Conservation (phyloP, 2,329 filamentous ascomycete genomes). For the Paecilomyces niveus region DNA sequence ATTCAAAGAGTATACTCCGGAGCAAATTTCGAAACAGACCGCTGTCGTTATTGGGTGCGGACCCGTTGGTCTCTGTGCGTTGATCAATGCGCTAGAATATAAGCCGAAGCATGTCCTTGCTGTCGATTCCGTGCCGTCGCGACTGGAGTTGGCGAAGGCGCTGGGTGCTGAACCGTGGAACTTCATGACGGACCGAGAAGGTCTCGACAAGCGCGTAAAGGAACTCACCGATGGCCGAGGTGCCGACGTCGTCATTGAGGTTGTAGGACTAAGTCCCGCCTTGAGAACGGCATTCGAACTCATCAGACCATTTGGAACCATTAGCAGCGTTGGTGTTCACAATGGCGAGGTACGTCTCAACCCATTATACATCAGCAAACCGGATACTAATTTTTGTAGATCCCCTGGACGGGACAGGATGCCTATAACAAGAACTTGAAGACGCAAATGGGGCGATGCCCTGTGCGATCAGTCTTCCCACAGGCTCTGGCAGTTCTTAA, state of each 20-base stretch:
- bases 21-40: slow-evolving; percentile 58
- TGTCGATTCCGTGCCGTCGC: slow-evolving; percentile 67
- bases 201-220: slow-evolving; percentile 61
- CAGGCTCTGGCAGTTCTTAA: slow-evolving; percentile 59
- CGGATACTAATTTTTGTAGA: slow-evolving; percentile 36
- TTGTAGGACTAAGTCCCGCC: slow-evolving; percentile 64
- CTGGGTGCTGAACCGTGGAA: slow-evolving; percentile 81
- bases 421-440: slow-evolving; percentile 63
- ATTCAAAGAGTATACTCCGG: slow-evolving; percentile 54
- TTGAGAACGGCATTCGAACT: slow-evolving; percentile 65
- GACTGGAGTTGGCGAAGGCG: slow-evolving; percentile 63
- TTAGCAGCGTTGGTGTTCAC: slow-evolving; percentile 70
- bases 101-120: slow-evolving; percentile 70
- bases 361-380: not conserved
- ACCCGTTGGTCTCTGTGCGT: slow-evolving; percentile 74
- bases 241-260: slow-evolving; percentile 77
- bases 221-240: slow-evolving; percentile 75
- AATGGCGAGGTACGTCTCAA: slow-evolving; percentile 55
- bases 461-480: slow-evolving; percentile 63
- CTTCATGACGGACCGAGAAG: slow-evolving; percentile 60
- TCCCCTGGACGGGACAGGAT: slow-evolving; percentile 59
- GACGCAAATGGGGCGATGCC: slow-evolving; percentile 69
- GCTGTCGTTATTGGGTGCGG: slow-evolving; percentile 81
- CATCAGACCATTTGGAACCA: slow-evolving; percentile 65
- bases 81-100: slow-evolving; percentile 69